Base-by-base conservation (phyloP, 139 green algal genomes). In the Coelastrella sp. region DNA sequence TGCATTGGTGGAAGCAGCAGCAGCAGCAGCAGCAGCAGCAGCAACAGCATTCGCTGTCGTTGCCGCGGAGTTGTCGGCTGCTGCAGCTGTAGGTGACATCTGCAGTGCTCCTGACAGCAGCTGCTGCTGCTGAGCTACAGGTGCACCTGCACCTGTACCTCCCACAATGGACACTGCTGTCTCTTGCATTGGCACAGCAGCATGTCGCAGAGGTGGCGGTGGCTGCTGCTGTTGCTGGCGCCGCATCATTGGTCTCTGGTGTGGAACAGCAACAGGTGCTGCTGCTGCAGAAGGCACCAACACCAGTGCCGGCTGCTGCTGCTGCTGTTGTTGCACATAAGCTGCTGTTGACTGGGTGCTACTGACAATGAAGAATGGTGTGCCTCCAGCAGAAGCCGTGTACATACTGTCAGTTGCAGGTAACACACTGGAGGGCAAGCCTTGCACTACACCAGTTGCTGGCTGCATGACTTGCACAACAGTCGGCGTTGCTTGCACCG, bases 91-190 rank as follows among this genome's bases (percentile, higher is more conserved):
- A 5, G 19, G 68, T 27, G 45, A 48, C 38, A 59, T 57, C 38
- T 27, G 38, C 43, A 59, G 57, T 48, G 68, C n/a, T 21, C 37
- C n/a, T 27, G 27, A 13, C 43, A 64, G 72, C 72, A 64, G 72
- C 72, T 63, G 45, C 45, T 79, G 71, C 71, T 79, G 72, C 45
- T 64, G 27, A 8, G 64, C n/a, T n/a, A n/a, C n/a, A n/a, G n/a
- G 15, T 59, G 68, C 7, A 27, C 38, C 57, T 15, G n/a, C 38
- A 37, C 68, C 38, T 4, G 27, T 45, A 6, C 38, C 38, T 5
- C 23, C 68, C 38, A 38, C 43, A 15, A 77, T 77, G 32, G 57
- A 30, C 19, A 30, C 40, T 9, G 5, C 17, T 9, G 53, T 1
- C 53, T 64, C 53, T n/a, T 64, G 53, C 53, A 59, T 77, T n/a